Base-by-base conservation (phyloP, 164 flowering plant genomes). In the Liriodendron chinense region DNA sequence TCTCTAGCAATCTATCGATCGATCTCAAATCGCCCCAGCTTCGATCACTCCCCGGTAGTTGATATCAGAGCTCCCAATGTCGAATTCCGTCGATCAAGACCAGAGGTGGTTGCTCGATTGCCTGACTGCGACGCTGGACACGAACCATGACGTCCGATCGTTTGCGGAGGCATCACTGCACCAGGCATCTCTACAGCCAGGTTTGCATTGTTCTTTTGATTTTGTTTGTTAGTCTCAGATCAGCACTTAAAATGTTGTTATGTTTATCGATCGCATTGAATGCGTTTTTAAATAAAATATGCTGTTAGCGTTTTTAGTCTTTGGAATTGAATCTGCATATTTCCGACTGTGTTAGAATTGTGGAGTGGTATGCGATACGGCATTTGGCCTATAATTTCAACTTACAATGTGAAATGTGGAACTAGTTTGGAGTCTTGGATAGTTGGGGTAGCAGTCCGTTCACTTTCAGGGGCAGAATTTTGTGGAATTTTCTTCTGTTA, bases 51-150 rank as follows among this genome's bases (percentile, higher is more conserved):
- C 1, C 67, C 16, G 1, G 4, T 12, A 9, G 4, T 16, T 13
- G 26, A 9, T 22, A 9, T 24, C 22, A 43, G 67, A 28, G 47
- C 25, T 67, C n/a, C 23, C 14, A 20, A 74, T 74, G 76, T 70
- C 68, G 66, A 76, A 50, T 75, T 26, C 48, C 1, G 81, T 85
- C 25, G 97, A 92, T 82, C 89, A 87, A 77, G 98, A 96, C 76
- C 94, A 90, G 82, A 94, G 89, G 75, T 96, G 99, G 97, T 91
- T 93, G 65, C 86, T 96, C 77, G 88, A 85, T 57, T 93, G 98
- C 87, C 83, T 93, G 86, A 81, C 86, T 68, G 98, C 99, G 9
- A 87, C 98, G 18, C 91, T 96, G 9, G 97, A 93, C 69, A 87
- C 93, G 47, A 89, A 87, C 76, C 94, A 86, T 0, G 89, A 92